Evolutionary conservation across 371 early-diverging fungal genomes (phyloP), one percentile per base, ranked within the genome.

Genomic region (Mycotypha africana): DNA sequence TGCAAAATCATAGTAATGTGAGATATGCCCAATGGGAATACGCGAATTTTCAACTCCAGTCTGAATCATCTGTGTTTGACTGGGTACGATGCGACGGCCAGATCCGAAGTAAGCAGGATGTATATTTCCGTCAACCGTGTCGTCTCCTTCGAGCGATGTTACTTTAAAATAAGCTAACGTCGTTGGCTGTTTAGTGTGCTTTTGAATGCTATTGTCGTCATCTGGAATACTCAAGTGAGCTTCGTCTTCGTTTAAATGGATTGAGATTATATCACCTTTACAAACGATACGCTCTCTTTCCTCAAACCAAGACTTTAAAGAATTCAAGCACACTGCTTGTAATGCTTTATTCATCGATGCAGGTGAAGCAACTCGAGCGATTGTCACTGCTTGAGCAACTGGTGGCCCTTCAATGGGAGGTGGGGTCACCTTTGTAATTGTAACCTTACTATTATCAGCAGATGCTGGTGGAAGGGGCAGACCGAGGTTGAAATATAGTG

Each of bases 361-460:
- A 2, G 87, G 84, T 3, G 89, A 85, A 0, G 91, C 85, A 2
- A 92, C 70, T 9, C 91, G 75, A 7, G 91, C 82, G 17, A 92
- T 71, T 3, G 74, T 80, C 5, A 91, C 75, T 7, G 83, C 80
- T 24, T 60, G 67, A 4, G 89, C 89, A 3, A 76, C 53, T 20
- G 76, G 72, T 2, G 81, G 79, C 3, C 78, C 77, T 4, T 67
- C 70, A 34, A 61, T 57, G 4, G 68, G 50, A 10, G 63, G 62
- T 9, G 57, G 41, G n/a, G 61, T 56, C 7, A 67, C 48, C 24
- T 62, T 48, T 15, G 65, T 52, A 37, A 78, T n/a, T 10, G 47
- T 59, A 4, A 68, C 19, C 12, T 26, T 67, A 22, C 38, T 39
- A 14, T 49, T 35, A 9, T 59, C 49, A 6, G 38, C 42, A 4